Conservation (phyloP, 2,329 filamentous ascomycete species). For the Penicillium sp. region DNA sequence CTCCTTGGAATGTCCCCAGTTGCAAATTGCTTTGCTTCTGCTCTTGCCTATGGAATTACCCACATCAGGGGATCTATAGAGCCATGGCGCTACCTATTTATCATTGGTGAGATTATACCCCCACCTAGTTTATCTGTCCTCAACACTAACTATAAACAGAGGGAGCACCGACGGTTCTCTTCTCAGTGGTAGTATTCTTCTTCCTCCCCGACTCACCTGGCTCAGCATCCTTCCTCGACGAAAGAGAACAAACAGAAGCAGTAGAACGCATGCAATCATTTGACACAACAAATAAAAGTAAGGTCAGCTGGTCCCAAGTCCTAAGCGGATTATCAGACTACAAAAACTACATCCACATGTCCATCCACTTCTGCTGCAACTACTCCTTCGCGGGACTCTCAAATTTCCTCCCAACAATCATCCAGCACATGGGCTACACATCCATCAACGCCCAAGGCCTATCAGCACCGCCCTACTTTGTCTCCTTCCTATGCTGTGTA, state of each 20-base stretch:
- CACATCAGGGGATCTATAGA: constrained; percentile 21
- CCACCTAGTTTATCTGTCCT: neutral
- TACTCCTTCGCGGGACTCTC: constrained; percentile 39
- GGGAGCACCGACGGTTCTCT: constrained; percentile 43
- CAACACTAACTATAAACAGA: constrained; percentile 24
- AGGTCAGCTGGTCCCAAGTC: constrained; percentile 32
- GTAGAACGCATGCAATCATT: constrained; percentile 45
- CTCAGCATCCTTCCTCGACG: constrained; percentile 41
- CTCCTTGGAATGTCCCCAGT: constrained; percentile 42
- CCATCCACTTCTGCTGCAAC: constrained; percentile 41
- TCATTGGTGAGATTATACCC: constrained; percentile 32
- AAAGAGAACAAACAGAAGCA: constrained; percentile 48
- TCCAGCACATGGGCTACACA: constrained; percentile 41
- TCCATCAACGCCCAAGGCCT: constrained; percentile 42
- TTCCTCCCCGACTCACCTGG: constrained; percentile 46
- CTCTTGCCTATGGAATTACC: constrained; percentile 40
- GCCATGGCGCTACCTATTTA: constrained; percentile 47
- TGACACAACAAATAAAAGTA: constrained; percentile 25
- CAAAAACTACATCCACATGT: constrained; percentile 35
- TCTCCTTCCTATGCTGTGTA: constrained; percentile 34
- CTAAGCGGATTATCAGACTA: constrained; percentile 35
- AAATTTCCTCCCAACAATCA: constrained; percentile 43
- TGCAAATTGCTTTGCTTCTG: constrained; percentile 39
- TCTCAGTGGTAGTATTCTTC: constrained; percentile 42
- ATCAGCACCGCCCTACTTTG: constrained; percentile 42